phyloP scores from a whole-genome alignment of 2,329 filamentous ascomycete species.

The Colletotrichum ledebouriae region DNA sequence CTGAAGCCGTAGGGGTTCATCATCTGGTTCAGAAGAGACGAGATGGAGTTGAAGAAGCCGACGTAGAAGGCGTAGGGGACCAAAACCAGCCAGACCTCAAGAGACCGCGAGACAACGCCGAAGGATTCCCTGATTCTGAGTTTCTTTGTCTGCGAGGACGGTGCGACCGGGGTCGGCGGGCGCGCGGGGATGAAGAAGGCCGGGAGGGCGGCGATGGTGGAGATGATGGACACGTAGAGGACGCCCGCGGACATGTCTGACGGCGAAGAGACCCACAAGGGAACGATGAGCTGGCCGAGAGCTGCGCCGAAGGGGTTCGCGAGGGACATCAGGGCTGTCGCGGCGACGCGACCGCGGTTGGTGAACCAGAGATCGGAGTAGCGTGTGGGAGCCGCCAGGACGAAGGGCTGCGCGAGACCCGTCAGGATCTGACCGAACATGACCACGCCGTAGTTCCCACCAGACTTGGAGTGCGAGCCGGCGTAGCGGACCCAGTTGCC shows the following conservation, averaged over 20 bases:
- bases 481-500: constrained; percentile 95
- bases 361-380: constrained; percentile 98
- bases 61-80: constrained; percentile 88
- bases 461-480: constrained; percentile 66
- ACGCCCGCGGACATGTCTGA: constrained; percentile 83
- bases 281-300: constrained; percentile 87
- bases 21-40: constrained; percentile 90
- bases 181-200: constrained; percentile 83
- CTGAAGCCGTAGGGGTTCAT: constrained; percentile 87
- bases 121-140: constrained; percentile 64
- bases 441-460: constrained; percentile 79
- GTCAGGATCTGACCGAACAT: constrained; percentile 95
- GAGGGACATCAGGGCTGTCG: constrained; percentile 86
- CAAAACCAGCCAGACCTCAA: constrained; percentile 84
- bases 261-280: constrained; percentile 76
- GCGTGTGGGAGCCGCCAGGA: constrained; percentile 87
- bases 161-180: constrained; percentile 83
- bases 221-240: constrained; percentile 85
- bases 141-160: constrained; percentile 73
- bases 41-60: constrained; percentile 93
- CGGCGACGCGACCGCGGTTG: constrained; percentile 83
- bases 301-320: constrained; percentile 94
- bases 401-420: constrained; percentile 91
- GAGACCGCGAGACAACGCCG: constrained; percentile 67
- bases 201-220: constrained; percentile 76